A percentile compares a stretch with the other conserved stretches of the same genome.
Conservation (phyloP, 768 basidiomycete species). For the Tricholoma sp. region DNA sequence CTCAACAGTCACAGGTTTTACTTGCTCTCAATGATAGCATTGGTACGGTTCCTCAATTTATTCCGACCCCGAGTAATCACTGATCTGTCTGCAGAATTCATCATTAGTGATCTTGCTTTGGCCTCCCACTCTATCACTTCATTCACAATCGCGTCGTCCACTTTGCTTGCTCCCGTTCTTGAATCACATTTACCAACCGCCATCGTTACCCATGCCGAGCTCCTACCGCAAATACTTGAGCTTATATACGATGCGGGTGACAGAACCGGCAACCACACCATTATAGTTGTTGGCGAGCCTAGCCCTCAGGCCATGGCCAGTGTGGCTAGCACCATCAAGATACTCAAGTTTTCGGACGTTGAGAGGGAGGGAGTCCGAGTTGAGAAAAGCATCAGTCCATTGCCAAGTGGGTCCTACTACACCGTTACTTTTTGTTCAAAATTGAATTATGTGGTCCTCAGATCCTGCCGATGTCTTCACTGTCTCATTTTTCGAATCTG, state of each 20-base stretch:
- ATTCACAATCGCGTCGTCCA: constrained; percentile 54
- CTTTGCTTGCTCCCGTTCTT: constrained; percentile 58
- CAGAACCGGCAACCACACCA: constrained; percentile 40
- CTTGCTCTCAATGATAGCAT: constrained; percentile 74
- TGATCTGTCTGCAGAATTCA: constrained; percentile 48
- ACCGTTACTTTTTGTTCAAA: neutral
- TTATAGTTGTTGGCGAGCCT: constrained; percentile 71
- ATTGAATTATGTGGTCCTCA: constrained; percentile 19
- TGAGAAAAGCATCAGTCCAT: constrained; percentile 38
- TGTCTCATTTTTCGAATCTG: constrained; percentile 55
- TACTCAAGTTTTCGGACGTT: constrained; percentile 65
- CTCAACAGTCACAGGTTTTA: constrained; percentile 62
- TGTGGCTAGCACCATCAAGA: constrained; percentile 45
- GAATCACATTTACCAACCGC: constrained; percentile 65
- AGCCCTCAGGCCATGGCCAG: constrained; percentile 40
- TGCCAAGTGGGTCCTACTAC: constrained; percentile 45
- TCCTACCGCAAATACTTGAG: constrained; percentile 68
- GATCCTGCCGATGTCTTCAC: constrained; percentile 63
- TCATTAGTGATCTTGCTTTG: constrained; percentile 76
- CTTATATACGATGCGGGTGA: constrained; percentile 59
- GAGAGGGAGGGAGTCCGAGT: constrained; percentile 59
- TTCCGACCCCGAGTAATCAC: neutral
- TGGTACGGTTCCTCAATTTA: constrained; percentile 37
- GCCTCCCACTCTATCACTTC: constrained; percentile 65
- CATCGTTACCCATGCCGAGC: constrained; percentile 63